Percentiles rank a stretch among this genome's conserved stretches.
These are phyloP conservation scores for Plasmodium ovale DNA, from an alignment of 169 alveolate species.

Conservation along the genomic window DNA sequence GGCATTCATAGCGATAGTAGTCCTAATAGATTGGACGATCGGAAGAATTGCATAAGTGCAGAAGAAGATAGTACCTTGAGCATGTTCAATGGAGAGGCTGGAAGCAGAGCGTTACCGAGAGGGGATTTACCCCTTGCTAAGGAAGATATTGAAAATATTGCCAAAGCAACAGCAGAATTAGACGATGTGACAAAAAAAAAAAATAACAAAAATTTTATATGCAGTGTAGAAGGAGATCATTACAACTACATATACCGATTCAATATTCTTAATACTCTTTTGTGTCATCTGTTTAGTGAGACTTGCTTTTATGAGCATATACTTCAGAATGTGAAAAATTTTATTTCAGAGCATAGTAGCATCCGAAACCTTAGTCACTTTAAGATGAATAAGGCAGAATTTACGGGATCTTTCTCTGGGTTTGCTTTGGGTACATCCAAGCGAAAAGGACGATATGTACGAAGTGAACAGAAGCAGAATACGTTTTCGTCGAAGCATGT, in stretches of 20 bases:
- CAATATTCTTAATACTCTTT: slow-evolving; percentile 14
- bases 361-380: slow-evolving; percentile 21
- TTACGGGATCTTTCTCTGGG: not conserved
- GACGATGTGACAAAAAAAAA: slow-evolving; percentile 9
- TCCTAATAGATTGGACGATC: not conserved
- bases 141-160: not conserved
- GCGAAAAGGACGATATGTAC: not conserved
- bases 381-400: slow-evolving; percentile 21
- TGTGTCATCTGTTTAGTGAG: slow-evolving; percentile 30
- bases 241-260: slow-evolving; percentile 31
- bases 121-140: not conserved
- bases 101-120: not conserved
- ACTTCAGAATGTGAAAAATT: slow-evolving; percentile 2
- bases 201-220: slow-evolving; percentile 42
- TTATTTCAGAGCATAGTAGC: slow-evolving; percentile 8
- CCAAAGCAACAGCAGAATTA: not conserved
- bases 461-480: not conserved
- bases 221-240: slow-evolving; percentile 63
- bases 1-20: not conserved
- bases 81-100: not conserved
- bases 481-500: too few species aligned
- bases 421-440: too few species aligned
- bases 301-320: slow-evolving; percentile 26
- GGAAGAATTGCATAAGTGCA: not conserved
- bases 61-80: not conserved